These are phyloP conservation scores for Pichia sp. DNA, from an alignment of 1,139 yeast species.

Conservation along the genomic window DNA sequence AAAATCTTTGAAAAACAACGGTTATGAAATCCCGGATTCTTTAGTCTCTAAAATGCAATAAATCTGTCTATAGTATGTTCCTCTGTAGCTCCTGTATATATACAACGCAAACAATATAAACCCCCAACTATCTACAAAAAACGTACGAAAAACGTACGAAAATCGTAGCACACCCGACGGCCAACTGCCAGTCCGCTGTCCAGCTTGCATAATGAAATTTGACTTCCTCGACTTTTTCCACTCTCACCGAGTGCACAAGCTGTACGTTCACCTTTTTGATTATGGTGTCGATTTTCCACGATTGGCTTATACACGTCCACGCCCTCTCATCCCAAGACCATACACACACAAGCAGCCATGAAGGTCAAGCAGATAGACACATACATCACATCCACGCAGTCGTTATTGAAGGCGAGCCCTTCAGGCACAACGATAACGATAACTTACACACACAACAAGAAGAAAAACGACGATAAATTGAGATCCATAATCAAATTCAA, in stretches of 20 bases:
- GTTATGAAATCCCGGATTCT: conserved; percentile 15
- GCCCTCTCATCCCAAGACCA: not conserved
- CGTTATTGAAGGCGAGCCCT: conserved; percentile 49
- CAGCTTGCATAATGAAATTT: too few relatives aligned
- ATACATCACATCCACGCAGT: conserved; percentile 47
- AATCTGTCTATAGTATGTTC: too few relatives aligned
- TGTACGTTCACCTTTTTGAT: too few relatives aligned
- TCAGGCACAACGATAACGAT: conserved; percentile 47
- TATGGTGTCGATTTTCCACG: too few relatives aligned
- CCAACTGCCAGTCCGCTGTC: too few relatives aligned
- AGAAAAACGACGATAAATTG: conserved; percentile 9
- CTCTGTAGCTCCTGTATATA: not conserved
- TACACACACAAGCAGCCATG: conserved; percentile 6
- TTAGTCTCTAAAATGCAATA: conserved; percentile 3
- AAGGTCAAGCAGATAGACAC: conserved; percentile 44
- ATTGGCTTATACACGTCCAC: too few relatives aligned
- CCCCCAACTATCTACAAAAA: too few relatives aligned
- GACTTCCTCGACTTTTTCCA: not conserved
- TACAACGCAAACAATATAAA: too few relatives aligned
- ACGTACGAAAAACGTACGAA: too few relatives aligned
- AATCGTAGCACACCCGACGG: too few relatives aligned
- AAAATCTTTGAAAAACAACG: conserved; percentile 27
- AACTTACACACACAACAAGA: conserved; percentile 37
- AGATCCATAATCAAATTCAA: conserved; percentile 53
- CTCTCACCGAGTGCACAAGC: too few relatives aligned